These are phyloP conservation scores for Davidsoniella eucalypti DNA, from an alignment of 2,329 filamentous ascomycete species.

Conservation along the genomic window DNA sequence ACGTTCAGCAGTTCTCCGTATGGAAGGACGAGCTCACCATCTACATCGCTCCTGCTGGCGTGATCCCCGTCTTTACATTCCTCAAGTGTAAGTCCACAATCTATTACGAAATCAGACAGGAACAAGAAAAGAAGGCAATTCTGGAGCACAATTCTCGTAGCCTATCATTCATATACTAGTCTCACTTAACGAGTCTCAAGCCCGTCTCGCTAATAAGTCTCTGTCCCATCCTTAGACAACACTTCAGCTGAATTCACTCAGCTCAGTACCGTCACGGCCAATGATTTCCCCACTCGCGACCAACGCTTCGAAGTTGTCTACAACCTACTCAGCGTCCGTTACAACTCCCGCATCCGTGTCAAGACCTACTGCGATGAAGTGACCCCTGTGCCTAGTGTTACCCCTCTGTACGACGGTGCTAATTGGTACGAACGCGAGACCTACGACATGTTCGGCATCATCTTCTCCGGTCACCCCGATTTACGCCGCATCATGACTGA, in stretches of 20 bases:
- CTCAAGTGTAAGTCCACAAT: constrained; percentile 53
- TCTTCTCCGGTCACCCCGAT: constrained; percentile 91
- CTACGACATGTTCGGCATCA: constrained; percentile 93
- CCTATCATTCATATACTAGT: neutral
- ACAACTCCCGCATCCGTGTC: constrained; percentile 91
- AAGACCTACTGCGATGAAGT: constrained; percentile 98
- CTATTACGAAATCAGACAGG: neutral
- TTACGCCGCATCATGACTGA: constrained; percentile 97
- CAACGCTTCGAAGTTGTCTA: constrained; percentile 97
- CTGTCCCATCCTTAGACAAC: constrained; percentile 45
- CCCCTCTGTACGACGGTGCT: constrained; percentile 75
- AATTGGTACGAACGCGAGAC: constrained; percentile 99
- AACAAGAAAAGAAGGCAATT: neutral
- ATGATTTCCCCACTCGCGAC: constrained; percentile 89
- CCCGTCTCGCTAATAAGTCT: constrained; percentile 3
- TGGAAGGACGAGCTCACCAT: constrained; percentile 99
- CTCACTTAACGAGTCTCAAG: neutral
- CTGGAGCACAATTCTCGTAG: neutral
- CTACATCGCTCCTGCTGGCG: constrained; percentile 74
- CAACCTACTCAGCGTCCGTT: constrained; percentile 86
- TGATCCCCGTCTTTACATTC: constrained; percentile 85
- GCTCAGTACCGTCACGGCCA: constrained; percentile 79
- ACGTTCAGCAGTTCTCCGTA: constrained; percentile 96
- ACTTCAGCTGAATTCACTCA: constrained; percentile 94
- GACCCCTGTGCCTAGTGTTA: constrained; percentile 79